phyloP scores from a whole-genome alignment of 371 early-diverging fungal genomes.

The Actinomucor elegans region DNA sequence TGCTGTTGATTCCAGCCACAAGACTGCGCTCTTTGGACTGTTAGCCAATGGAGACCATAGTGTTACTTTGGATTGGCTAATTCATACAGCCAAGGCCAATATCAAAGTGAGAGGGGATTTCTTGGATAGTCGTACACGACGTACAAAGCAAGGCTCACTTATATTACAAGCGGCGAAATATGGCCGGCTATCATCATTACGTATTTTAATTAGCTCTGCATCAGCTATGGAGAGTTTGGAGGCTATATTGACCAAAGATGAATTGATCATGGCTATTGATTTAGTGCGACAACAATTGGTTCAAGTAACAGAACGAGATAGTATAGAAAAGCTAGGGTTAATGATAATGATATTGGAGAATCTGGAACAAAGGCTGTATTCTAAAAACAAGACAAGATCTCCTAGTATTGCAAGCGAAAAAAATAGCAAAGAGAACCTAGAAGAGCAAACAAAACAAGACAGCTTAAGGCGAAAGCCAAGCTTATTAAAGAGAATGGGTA shows the following conservation, averaged over 20 bases:
- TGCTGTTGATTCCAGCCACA: slow-evolving; percentile 28
- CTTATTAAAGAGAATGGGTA: slow-evolving; percentile 13
- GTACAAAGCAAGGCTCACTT: slow-evolving; percentile 11
- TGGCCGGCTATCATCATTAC: slow-evolving; percentile 16
- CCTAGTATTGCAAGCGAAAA: too few species aligned
- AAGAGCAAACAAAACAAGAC: background rate
- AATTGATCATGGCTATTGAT: slow-evolving; percentile 12
- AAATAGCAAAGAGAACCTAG: too few species aligned
- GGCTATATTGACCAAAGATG: slow-evolving; percentile 4
- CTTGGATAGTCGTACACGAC: slow-evolving; percentile 6
- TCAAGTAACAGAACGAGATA: slow-evolving; percentile 4
- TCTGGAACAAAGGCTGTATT: slow-evolving; percentile 8
- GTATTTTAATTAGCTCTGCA: slow-evolving; percentile 7
- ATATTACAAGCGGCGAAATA: slow-evolving; percentile 27
- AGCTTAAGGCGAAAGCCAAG: slow-evolving; percentile 8
- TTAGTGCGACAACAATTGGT: slow-evolving; percentile 14
- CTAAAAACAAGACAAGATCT: background rate
- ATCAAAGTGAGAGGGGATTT: slow-evolving; percentile 18
- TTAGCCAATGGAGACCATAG: slow-evolving; percentile 28
- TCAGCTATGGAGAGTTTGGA: slow-evolving; percentile 3
- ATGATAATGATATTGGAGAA: slow-evolving; percentile 26
- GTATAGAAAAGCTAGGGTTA: slow-evolving; percentile 12
- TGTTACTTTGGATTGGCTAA: slow-evolving; percentile 14
- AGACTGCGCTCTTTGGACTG: slow-evolving; percentile 39
- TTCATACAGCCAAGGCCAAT: slow-evolving; percentile 18